Base-by-base conservation (phyloP, 2,329 filamentous ascomycete genomes). In the Claviceps africana region DNA sequence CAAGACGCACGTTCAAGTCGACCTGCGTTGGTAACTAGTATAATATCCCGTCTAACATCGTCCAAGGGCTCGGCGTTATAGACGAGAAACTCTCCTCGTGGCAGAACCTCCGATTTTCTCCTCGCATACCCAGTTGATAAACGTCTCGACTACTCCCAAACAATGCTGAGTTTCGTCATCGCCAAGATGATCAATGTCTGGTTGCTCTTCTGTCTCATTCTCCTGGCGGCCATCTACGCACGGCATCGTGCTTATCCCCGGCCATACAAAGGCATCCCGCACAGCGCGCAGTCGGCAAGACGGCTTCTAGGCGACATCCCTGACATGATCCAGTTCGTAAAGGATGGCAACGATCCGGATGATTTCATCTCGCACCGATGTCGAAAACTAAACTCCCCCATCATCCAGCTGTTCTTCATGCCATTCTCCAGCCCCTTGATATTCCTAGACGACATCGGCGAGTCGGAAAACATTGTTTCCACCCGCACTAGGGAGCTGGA, bases 401-500 rank as follows among this genome's bases (percentile, higher is more conserved):
- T 53, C 35, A 44, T 47, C 13, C 52, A 53, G 25, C 21, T 54
- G 3, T 76, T 76, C 58, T 58, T 74, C 51, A 60, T 62, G 11
- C 71, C 73, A 0, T 63, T 73, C 15, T 56, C 57, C 1, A 61
- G 60, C 19, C 74, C 73, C 0, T 67, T 65, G 58, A 62, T 77
- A 0, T 52, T 76, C 3, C 55, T 76, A 1, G 62, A 65, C 21
- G 72, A 57, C 13, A 64, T 62, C 4, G 59, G 61, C 2, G 71
- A 73, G 58, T 57, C 61, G n/a, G 67, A 73, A 55, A 70, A 74
- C 55, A 64, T 75, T 44, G 61, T 73, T 21, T 58, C 67, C 3
- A 64, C 68, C 1, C 67, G 70, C 15, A 50, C 15, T 15, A 68
- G 67, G 47, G 72, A 74, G 43, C 75, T 74, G 47, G 72, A 75